Base-by-base conservation (phyloP, 176 grass and related monocot genomes). In the Rhynchospora tenuis region DNA sequence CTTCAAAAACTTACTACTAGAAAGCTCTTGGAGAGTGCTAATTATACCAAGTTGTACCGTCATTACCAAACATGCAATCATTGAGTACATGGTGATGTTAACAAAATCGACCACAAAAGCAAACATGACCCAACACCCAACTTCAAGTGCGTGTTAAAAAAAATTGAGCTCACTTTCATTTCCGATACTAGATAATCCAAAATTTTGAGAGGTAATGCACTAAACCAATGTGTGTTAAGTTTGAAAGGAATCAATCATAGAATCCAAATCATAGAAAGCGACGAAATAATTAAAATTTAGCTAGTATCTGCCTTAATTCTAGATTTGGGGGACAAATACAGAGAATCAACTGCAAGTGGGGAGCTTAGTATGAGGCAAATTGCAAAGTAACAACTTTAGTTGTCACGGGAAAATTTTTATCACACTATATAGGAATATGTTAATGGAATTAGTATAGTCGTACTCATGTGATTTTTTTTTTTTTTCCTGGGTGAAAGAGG, bases 241-340 rank as follows among this genome's bases (percentile, higher is more conserved):
- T 82, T 82, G 80, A 82, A 82, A 31, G 80, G 80, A 81, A 81
- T 81, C 57, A 26, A 47, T 8, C 20, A 64, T 2, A 27, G 80
- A 82, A 82, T 64, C 59, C 43, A 52, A 66, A 82, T 66, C 23
- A 82, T 28, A 82, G 61, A 82, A 67, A 82, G 60, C 31, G 80
- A 64, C 43, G 14, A 82, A 47, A 63, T 63, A 1, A 81, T 81
- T 54, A 63, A 9, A 61, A 81, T 63, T 80, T 59, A 59, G 31
- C 27, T 44, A 38, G 1, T 42, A 20, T 80, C 52, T 43, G 10
- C 13, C 19, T 33, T 13, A 60, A 44, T 44, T 81, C 12, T 60
- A 27, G 47, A 55, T 55, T 76, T 76, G 48, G 14, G 73, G 26
- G 26, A 77, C 27, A 16, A 29, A 19, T 56, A 55, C 50, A 77